Evolutionary conservation across 805 yeast genomes (phyloP).

Genomic region (Komagataella populi): DNA sequence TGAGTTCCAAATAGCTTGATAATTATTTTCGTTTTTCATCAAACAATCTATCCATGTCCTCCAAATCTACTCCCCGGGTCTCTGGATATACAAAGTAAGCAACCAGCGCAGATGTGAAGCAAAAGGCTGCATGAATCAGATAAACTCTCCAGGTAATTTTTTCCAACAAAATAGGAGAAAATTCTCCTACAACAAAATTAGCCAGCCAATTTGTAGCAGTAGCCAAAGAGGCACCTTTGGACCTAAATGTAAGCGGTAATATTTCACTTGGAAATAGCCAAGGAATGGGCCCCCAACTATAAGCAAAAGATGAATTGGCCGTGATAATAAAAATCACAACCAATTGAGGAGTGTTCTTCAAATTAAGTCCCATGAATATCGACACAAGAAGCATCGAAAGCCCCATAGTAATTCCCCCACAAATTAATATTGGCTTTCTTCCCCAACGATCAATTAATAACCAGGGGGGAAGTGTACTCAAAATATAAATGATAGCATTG

Average conservation of each 20-base stretch:
- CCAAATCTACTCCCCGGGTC: conserved; percentile 29
- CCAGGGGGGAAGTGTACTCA: conserved; percentile 80
- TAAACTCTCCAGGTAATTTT: conserved; percentile 67
- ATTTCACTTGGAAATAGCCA: conserved; percentile 82
- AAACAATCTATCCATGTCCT: conserved; percentile 31
- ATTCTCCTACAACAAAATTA: conserved; percentile 83
- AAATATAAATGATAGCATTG: conserved; percentile 42
- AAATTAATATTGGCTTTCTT: conserved; percentile 58
- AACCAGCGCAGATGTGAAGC: conserved; percentile 26
- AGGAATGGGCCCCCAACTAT: conserved; percentile 86
- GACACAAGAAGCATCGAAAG: conserved; percentile 50
- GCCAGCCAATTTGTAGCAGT: conserved; percentile 88
- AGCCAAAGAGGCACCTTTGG: conserved; percentile 77
- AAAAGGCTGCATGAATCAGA: conserved; percentile 63
- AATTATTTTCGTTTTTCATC: conserved; percentile 3
- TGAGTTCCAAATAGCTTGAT: not conserved
- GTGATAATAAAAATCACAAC: conserved; percentile 66
- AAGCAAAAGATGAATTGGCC: conserved; percentile 75
- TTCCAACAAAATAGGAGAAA: conserved; percentile 74
- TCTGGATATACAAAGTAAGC: conserved; percentile 28
- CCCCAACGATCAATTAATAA: conserved; percentile 80
- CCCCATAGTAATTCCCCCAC: conserved; percentile 71
- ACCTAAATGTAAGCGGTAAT: conserved; percentile 66
- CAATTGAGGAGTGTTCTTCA: conserved; percentile 43
- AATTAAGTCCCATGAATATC: conserved; percentile 36